Percentiles rank a stretch among this genome's conserved stretches.
These are phyloP conservation scores for Lachancea mirantina DNA, from an alignment of 805 yeast genomes.

Conservation along the genomic window DNA sequence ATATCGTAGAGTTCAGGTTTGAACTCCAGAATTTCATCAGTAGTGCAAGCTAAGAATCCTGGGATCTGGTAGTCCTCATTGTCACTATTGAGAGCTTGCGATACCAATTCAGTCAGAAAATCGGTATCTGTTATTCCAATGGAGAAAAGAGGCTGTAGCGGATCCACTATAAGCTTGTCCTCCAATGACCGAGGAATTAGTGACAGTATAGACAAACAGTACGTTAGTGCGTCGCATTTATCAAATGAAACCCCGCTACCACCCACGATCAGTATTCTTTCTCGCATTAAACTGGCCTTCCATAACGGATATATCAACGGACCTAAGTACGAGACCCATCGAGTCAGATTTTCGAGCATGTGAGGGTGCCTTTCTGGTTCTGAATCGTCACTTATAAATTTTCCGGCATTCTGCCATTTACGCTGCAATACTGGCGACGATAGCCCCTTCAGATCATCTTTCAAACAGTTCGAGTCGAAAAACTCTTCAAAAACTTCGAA, in stretches of 20 bases:
- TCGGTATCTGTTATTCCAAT: conserved; percentile 20
- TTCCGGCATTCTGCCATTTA: conserved; percentile 12
- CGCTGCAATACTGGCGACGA: conserved; percentile 15
- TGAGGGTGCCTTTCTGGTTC: conserved; percentile 11
- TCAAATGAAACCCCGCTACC: conserved; percentile 24
- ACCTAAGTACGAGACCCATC: conserved; percentile 26
- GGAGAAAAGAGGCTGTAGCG: conserved; percentile 17
- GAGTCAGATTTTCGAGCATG: conserved; percentile 18
- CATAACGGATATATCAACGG: conserved; percentile 30
- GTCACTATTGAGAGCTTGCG: conserved; percentile 5
- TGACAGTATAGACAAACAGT: conserved; percentile 22
- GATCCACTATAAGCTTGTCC: conserved; percentile 6
- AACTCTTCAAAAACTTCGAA: conserved; percentile 15
- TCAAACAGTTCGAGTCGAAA: conserved; percentile 11
- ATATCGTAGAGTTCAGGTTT: conserved; percentile 24
- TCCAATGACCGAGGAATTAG: conserved; percentile 11
- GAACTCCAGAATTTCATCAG: conserved; percentile 24
- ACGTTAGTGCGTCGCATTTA: conserved; percentile 22
- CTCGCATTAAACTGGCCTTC: conserved; percentile 25
- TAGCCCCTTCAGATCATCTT: conserved; percentile 7
- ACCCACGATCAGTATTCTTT: conserved; percentile 24
- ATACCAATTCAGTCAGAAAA: conserved; percentile 14
- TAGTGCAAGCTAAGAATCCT: conserved; percentile 28
- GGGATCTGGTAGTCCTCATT: conserved; percentile 7
- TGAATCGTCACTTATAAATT: conserved; percentile 5